These are phyloP conservation scores for Boeremia exigua DNA, from an alignment of 2,329 filamentous ascomycete species.

Conservation along the genomic window DNA sequence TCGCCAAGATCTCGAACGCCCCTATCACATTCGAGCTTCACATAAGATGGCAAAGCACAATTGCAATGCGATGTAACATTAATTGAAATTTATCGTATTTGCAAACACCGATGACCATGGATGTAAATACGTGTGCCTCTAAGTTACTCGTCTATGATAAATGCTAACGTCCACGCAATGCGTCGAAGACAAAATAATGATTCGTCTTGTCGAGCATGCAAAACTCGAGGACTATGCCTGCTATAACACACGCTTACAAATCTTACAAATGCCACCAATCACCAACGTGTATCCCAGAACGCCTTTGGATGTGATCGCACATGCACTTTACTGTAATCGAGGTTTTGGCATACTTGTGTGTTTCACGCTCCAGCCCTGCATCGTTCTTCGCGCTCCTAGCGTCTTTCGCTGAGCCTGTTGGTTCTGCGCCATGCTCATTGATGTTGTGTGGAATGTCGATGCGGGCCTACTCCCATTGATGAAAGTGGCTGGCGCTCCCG, in stretches of 20 bases:
- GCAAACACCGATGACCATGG: too few relatives aligned
- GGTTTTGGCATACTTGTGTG: slow-evolving; percentile 41
- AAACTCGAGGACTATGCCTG: background rate
- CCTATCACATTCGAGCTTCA: background rate
- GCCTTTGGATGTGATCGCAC: background rate
- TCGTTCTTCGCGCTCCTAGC: slow-evolving; percentile 57
- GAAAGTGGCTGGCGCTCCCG: slow-evolving; percentile 7
- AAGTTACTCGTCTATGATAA: background rate
- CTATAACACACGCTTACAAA: background rate
- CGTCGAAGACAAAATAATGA: too few relatives aligned
- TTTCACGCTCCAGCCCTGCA: slow-evolving; percentile 59
- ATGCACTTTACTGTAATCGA: slow-evolving; percentile 9
- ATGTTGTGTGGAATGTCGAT: slow-evolving; percentile 53
- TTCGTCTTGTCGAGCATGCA: background rate
- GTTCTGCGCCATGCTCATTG: slow-evolving; percentile 42
- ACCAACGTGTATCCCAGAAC: background rate
- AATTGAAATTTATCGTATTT: background rate
- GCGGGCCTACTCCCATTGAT: slow-evolving; percentile 42
- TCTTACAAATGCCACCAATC: background rate
- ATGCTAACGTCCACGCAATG: background rate
- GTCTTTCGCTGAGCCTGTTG: slow-evolving; percentile 51
- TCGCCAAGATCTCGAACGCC: background rate
- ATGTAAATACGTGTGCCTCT: background rate
- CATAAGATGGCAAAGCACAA: too few relatives aligned
- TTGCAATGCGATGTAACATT: background rate